Evolutionary conservation across 2,329 filamentous ascomycete species (phyloP).

Genomic region (Penicillium fuscoglaucum): DNA sequence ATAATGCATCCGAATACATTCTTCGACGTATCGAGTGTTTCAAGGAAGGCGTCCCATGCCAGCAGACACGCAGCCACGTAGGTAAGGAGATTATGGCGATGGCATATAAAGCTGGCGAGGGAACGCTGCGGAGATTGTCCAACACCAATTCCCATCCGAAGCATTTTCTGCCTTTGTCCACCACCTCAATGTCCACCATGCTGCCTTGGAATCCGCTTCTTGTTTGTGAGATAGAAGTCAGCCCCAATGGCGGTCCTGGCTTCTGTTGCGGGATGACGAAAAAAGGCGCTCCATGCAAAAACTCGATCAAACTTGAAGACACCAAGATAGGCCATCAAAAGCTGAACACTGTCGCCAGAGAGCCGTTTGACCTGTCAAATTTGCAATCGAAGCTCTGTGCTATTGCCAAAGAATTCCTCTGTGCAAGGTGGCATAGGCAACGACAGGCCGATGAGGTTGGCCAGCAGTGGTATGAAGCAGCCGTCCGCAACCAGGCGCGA

Average conservation of each 20-base stretch:
- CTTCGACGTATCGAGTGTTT: too few relatives aligned
- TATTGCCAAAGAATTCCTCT: not conserved
- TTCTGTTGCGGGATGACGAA: not conserved
- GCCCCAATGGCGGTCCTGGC: too few relatives aligned
- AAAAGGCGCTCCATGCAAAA: not conserved
- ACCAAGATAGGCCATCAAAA: not conserved
- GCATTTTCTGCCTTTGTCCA: too few relatives aligned
- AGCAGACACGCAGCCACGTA: too few relatives aligned
- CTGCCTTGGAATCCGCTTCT: not conserved
- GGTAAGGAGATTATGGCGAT: too few relatives aligned
- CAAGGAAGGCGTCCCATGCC: too few relatives aligned
- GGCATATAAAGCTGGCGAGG: too few relatives aligned
- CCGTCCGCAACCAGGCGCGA: not conserved
- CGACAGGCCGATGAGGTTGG: not conserved
- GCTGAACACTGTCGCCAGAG: not conserved
- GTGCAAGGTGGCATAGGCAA: not conserved
- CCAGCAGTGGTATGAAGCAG: constrained; percentile 1
- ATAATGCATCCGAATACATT: too few relatives aligned
- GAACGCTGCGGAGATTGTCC: too few relatives aligned
- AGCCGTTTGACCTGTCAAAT: not conserved
- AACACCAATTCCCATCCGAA: too few relatives aligned
- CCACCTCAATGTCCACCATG: not conserved
- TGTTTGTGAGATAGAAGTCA: not conserved
- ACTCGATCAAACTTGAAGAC: not conserved
- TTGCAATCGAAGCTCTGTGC: not conserved